Conservation (phyloP, 169 alveolate species). For the Eimeria zaria region DNA sequence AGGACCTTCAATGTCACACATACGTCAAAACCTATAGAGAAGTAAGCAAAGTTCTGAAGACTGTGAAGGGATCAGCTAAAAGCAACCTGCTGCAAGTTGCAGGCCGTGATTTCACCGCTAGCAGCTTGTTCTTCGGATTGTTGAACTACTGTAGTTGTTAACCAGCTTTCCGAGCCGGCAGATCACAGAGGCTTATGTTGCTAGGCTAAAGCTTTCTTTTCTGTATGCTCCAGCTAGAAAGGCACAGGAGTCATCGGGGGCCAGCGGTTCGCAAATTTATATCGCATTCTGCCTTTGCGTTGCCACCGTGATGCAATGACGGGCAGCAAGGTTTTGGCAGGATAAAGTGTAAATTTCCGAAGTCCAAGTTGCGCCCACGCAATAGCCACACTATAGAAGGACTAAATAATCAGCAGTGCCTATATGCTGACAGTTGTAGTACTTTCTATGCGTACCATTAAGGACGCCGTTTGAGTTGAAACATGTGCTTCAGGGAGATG, state of each 20-base stretch:
- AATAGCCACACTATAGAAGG: too few species aligned
- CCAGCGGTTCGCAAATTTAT: too few species aligned
- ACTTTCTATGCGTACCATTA: background rate
- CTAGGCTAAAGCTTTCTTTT: background rate
- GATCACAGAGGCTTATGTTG: background rate
- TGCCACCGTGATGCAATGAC: too few species aligned
- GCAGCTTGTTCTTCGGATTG: background rate
- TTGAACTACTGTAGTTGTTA: background rate
- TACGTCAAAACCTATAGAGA: slow-evolving; percentile 73
- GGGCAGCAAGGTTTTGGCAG: background rate
- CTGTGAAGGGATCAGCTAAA: background rate
- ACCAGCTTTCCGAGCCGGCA: background rate
- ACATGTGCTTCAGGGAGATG: slow-evolving; percentile 84
- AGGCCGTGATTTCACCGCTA: background rate
- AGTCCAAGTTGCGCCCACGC: background rate
- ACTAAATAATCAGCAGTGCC: background rate
- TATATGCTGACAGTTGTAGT: background rate
- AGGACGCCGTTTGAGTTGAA: background rate
- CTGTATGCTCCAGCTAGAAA: background rate
- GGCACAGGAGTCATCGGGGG: background rate
- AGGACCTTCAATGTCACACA: slow-evolving; percentile 63
- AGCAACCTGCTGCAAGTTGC: background rate
- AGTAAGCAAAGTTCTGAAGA: background rate
- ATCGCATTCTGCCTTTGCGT: too few species aligned
- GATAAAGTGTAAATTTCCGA: background rate